phyloP scores from a whole-genome alignment of 192 early-diverging fungal genomes.

The Geranomyces variabilis region DNA sequence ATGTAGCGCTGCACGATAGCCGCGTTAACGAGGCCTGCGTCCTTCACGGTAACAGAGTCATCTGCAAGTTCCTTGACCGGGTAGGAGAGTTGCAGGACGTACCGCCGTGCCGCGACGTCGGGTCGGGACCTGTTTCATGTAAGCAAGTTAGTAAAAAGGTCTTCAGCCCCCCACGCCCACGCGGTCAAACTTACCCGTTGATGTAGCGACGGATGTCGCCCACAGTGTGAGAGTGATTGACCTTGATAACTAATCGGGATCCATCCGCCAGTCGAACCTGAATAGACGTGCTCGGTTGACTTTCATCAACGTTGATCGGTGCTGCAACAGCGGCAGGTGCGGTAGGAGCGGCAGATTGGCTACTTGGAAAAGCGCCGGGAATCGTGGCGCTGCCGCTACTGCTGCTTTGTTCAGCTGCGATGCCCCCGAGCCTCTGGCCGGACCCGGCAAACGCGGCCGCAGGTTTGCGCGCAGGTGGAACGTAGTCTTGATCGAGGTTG shows the following conservation, averaged over 20 bases:
- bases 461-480: conserved; percentile 76
- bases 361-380: conserved; percentile 33
- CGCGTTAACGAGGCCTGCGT: conserved; percentile 84
- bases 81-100: conserved; percentile 82
- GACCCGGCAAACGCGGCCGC: conserved; percentile 76
- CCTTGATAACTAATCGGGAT: conserved; percentile 80
- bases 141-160: neutral
- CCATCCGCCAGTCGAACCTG: conserved; percentile 93
- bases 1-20: conserved; percentile 75
- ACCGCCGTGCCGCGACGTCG: conserved; percentile 63
- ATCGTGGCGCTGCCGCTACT: neutral
- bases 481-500: conserved; percentile 84
- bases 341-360: neutral
- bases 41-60: conserved; percentile 69
- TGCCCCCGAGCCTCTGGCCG: conserved; percentile 79
- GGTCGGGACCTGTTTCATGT: conserved; percentile 67
- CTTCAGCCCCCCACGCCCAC: neutral
- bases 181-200: conserved; percentile 53
- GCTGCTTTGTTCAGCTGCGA: conserved; percentile 31
- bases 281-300: conserved; percentile 80
- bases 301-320: conserved; percentile 65
- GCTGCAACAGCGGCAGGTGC: neutral
- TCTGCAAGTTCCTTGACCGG: conserved; percentile 81
- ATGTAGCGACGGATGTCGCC: conserved; percentile 82
- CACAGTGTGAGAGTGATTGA: conserved; percentile 90